Percentiles rank a stretch among this genome's conserved stretches.
These are phyloP conservation scores for Helianthus tuberosus DNA, from an alignment of 129 eudicot genomes.

Conservation along the genomic window DNA sequence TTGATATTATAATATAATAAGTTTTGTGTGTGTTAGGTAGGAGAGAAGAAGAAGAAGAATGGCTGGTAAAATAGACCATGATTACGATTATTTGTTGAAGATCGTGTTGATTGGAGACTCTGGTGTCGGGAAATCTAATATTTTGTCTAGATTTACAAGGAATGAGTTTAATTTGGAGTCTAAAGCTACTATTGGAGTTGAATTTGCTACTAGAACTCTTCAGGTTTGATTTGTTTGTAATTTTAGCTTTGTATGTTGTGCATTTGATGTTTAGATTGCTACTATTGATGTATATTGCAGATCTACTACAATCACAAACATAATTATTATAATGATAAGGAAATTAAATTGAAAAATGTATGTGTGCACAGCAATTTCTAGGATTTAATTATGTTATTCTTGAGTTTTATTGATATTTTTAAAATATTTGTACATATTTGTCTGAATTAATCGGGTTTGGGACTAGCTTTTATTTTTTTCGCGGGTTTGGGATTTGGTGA, in stretches of 20 bases:
- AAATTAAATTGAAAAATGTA: neutral
- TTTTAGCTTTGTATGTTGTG: neutral
- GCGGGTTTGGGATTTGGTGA: no score
- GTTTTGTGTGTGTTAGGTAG: neutral
- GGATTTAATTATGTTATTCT: conserved; percentile 5
- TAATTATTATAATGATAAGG: neutral
- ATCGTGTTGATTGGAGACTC: conserved; percentile 41
- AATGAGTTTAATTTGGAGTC: conserved; percentile 41
- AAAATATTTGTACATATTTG: neutral
- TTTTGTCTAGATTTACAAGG: conserved; percentile 38
- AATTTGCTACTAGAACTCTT: conserved; percentile 45
- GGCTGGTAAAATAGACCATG: conserved; percentile 35
- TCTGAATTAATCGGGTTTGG: neutral
- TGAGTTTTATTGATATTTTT: neutral
- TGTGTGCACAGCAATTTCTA: neutral
- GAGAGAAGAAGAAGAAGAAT: conserved; percentile 17
- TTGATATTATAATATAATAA: neutral
- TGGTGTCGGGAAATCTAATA: conserved; percentile 39
- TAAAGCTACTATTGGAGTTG: conserved; percentile 43
- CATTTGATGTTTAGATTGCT: conserved; percentile 12
- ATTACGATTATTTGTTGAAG: conserved; percentile 39
- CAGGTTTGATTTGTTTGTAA: conserved; percentile 21
- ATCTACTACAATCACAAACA: conserved; percentile 18
- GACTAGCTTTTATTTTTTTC: no score
- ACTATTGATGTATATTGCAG: conserved; percentile 4